A percentile compares a stretch with the other conserved stretches of the same genome.
Conservation (phyloP, 257 asterid species). For the Solanum dulcamara region DNA sequence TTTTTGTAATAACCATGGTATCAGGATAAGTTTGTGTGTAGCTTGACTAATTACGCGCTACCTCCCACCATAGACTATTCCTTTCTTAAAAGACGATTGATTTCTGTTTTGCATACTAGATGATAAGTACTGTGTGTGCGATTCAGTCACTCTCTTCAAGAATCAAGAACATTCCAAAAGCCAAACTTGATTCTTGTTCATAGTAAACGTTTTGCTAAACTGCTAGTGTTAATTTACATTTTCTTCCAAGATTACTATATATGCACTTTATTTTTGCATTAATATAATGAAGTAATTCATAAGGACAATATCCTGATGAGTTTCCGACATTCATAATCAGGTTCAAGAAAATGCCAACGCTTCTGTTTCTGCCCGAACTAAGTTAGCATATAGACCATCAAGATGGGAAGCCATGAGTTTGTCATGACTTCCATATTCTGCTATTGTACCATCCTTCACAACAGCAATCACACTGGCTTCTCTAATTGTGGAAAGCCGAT, state of each 20-base stretch:
- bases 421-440: conserved; percentile 63
- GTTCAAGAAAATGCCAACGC: conserved; percentile 57
- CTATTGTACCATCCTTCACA: conserved; percentile 49
- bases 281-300: neutral
- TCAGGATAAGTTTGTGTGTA: neutral
- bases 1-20: neutral
- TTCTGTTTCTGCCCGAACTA: conserved; percentile 70
- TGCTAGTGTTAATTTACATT: neutral
- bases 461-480: conserved; percentile 60
- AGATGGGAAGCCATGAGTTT: conserved; percentile 37
- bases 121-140: neutral
- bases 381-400: conserved; percentile 50
- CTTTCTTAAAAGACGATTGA: neutral
- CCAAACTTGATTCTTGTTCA: neutral
- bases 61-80: neutral
- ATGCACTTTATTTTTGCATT: neutral
- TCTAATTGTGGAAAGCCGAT: conserved; percentile 66
- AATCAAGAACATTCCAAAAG: neutral
- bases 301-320: neutral
- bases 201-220: neutral
- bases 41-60: neutral
- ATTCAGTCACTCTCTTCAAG: neutral
- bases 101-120: neutral
- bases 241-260: neutral
- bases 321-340: neutral